Percentiles rank a stretch among this genome's conserved stretches.
These are phyloP conservation scores for Arctostaphylos glauca DNA, from an alignment of 148 eudicot genomes.

Conservation along the genomic window DNA sequence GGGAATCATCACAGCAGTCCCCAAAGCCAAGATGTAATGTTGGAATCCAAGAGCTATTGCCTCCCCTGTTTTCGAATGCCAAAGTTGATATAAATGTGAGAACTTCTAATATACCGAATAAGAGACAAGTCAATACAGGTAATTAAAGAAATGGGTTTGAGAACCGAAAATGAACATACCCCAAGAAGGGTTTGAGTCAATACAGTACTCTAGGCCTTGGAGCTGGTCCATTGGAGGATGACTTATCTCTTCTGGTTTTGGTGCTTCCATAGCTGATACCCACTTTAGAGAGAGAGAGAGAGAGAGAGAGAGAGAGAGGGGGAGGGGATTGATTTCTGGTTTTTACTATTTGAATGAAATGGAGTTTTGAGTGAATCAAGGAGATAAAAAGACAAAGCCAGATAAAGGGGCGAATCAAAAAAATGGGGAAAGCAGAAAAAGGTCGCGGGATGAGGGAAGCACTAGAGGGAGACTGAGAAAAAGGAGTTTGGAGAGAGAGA, in stretches of 20 bases:
- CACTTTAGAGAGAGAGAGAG: conserved; percentile 9
- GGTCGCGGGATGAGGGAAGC: conserved; percentile 23
- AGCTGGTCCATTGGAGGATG: conserved; percentile 95
- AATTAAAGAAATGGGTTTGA: background rate
- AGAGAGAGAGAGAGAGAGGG: conserved; percentile 2
- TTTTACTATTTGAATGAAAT: background rate
- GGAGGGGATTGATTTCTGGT: conserved; percentile 6
- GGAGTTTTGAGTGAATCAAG: conserved; percentile 13
- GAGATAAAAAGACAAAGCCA: conserved; percentile 25
- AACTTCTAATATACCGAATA: background rate
- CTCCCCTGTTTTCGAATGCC: conserved; percentile 64
- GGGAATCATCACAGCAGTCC: conserved; percentile 95
- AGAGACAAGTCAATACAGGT: background rate
- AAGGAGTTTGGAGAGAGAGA: conserved; percentile 8
- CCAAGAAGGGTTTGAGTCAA: conserved; percentile 96
- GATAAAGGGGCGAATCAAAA: conserved; percentile 19
- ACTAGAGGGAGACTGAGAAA: conserved; percentile 1
- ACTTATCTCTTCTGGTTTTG: conserved; percentile 79
- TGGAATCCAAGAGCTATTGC: conserved; percentile 87
- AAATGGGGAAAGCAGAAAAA: conserved; percentile 26
- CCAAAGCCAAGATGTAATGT: conserved; percentile 83
- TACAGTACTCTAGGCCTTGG: conserved; percentile 95
- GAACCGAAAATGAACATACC: conserved; percentile 40
- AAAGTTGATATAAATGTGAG: background rate
- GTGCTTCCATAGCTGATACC: conserved; percentile 46